phyloP scores from a whole-genome alignment of 164 flowering plant genomes.

The Chloranthus sessilifolius region DNA sequence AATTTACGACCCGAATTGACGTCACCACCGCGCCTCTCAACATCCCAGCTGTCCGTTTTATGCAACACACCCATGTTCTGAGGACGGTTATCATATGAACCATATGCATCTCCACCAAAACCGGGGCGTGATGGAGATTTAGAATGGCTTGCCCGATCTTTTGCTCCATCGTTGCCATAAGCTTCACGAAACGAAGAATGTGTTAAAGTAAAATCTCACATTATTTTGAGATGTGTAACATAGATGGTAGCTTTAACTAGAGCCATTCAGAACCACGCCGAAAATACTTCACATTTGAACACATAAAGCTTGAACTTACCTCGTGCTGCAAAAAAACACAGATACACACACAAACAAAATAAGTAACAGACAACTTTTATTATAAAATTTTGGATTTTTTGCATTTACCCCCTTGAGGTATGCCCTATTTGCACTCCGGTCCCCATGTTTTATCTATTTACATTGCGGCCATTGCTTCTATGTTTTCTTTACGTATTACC shows the following conservation, averaged over 20 bases:
- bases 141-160: constrained; percentile 69
- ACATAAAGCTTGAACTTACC: constrained; percentile 89
- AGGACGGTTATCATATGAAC: constrained; percentile 48
- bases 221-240: constrained; percentile 43
- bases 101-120: constrained; percentile 41
- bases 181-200: constrained; percentile 92
- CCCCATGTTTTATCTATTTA: too few relatives aligned
- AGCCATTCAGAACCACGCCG: constrained; percentile 49
- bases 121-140: constrained; percentile 64
- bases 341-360: too few relatives aligned
- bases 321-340: constrained; percentile 84
- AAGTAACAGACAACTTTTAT: constrained; percentile 36
- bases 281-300: constrained; percentile 64
- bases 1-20: constrained; percentile 42
- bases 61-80: constrained; percentile 42
- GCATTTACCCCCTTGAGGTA: too few relatives aligned
- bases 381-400: too few relatives aligned
- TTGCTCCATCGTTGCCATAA: constrained; percentile 78
- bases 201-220: constrained; percentile 51
- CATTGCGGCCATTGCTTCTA: too few relatives aligned
- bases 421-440: too few relatives aligned
- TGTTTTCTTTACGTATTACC: too few relatives aligned
- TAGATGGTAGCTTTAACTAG: constrained; percentile 47
- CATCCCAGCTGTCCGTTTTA: constrained; percentile 60
- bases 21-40: constrained; percentile 50